A percentile compares a stretch with the other conserved stretches of the same genome.
phyloP scores from a whole-genome alignment of 2,329 filamentous ascomycete species.

The Calonectria pseudoturangicola region DNA sequence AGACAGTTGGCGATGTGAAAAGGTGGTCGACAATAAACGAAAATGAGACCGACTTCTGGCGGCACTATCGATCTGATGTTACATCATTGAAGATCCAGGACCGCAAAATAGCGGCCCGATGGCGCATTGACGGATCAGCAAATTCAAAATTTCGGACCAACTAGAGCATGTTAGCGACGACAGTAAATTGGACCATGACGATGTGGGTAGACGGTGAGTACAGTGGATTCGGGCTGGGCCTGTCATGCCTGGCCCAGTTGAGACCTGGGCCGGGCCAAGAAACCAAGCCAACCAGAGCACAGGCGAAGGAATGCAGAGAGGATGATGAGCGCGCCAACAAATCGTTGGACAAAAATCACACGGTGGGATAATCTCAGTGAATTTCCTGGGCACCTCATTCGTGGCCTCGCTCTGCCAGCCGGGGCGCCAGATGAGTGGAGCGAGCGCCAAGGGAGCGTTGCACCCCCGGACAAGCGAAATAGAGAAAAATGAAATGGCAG shows the following conservation, averaged over 20 bases:
- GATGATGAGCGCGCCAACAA: constrained; percentile 8
- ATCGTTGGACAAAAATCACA: background rate
- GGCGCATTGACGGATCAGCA: constrained; percentile 22
- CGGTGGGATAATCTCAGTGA: background rate
- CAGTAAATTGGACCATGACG: constrained; percentile 27
- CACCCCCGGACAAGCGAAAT: constrained; percentile 38
- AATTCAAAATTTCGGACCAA: constrained; percentile 25
- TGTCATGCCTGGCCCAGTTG: background rate
- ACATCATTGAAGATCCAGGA: constrained; percentile 22
- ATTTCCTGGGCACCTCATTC: constrained; percentile 14
- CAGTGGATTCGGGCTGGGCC: background rate
- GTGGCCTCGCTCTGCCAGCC: constrained; percentile 16
- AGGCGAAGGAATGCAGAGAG: constrained; percentile 4
- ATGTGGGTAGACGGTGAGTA: constrained; percentile 21
- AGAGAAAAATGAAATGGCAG: constrained; percentile 23
- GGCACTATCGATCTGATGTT: constrained; percentile 6
- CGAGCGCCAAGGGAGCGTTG: constrained; percentile 23
- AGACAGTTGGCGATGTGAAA: background rate
- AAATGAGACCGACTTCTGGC: constrained; percentile 2
- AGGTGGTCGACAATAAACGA: constrained; percentile 3
- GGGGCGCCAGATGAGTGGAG: constrained; percentile 28
- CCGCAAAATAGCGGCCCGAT: constrained; percentile 26
- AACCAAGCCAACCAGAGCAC: constrained; percentile 14
- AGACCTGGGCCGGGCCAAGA: constrained; percentile 3
- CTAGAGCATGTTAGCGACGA: constrained; percentile 23